Evolutionary conservation across 2,329 filamentous ascomycete species (phyloP), one percentile per base, ranked within the genome.

Genomic region (Sphaerulina musiva): DNA sequence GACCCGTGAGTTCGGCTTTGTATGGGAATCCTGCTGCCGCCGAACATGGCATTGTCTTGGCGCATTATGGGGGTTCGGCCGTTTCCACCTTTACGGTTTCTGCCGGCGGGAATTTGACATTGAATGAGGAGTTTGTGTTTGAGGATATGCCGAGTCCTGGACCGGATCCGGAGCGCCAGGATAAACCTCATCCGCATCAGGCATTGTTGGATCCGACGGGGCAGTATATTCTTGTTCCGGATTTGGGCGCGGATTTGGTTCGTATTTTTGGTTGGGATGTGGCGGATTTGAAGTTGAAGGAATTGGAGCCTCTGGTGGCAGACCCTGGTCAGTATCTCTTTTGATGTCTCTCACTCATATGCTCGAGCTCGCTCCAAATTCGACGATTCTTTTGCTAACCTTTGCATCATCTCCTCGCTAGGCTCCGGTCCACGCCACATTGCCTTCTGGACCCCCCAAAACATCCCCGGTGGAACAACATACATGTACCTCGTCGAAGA

Each of bases 21-120:
- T 76, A 73, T 59, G 73, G 73, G 51, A 53, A 62, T 14, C 53
- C 65, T 8, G 65, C 70, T 7, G 67, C 67, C 7, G 29, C 40
- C 20, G 57, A 61, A 41, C 66, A 65, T 4, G 69, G 63, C 8
- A 59, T 76, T n/a, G 74, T 71, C 17, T 59, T 75, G 3, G 73
- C 73, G 6, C 69, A 74, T 60, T 76, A 76, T 58, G 58, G 58
- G 31, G 72, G 72, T 43, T 68, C 66, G 2, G 69, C 69, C 6
- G 66, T 75, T 39, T 68, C 65, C 14, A 67, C 67, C 17, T 74
- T 66, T 62, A 60, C 56, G 61, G 75, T 90, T 4, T 82, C 85
- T 40, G 58, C 64, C 1, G 72, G 66, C 2, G 74, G 75, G 44
- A 64, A 70, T 6, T 73, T 76, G 32, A 70, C 80, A 6, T 56